Percentiles rank a stretch among this genome's conserved stretches.
phyloP scores from a whole-genome alignment of 805 yeast species.

The Lachancea lanzarotensis region DNA sequence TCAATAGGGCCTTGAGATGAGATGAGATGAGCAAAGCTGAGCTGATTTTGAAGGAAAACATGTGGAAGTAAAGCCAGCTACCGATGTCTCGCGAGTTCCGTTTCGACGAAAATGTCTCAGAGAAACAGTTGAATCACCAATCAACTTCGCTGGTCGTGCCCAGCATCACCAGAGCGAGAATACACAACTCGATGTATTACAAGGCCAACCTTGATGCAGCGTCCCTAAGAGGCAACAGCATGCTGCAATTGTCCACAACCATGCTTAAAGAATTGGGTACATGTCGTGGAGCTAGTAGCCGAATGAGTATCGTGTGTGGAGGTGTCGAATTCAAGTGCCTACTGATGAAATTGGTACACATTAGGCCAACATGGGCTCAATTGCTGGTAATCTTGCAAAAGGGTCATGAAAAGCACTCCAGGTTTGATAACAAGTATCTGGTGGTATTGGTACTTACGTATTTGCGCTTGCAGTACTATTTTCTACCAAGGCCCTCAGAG shows the following conservation, averaged over 20 bases:
- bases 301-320: slow-evolving; percentile 21
- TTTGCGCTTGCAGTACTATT: slow-evolving; percentile 38
- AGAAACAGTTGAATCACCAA: slow-evolving; percentile 28
- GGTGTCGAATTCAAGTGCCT: slow-evolving; percentile 46
- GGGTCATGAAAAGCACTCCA: slow-evolving; percentile 46
- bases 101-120: slow-evolving; percentile 26
- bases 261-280: slow-evolving; percentile 27
- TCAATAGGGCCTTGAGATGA: background rate
- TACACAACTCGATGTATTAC: slow-evolving; percentile 29
- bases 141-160: slow-evolving; percentile 32
- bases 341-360: slow-evolving; percentile 65
- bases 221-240: slow-evolving; percentile 26
- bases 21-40: background rate
- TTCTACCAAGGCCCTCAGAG: slow-evolving; percentile 6
- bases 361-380: slow-evolving; percentile 49
- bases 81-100: slow-evolving; percentile 26
- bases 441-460: slow-evolving; percentile 54
- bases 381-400: slow-evolving; percentile 33
- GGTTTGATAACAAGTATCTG: slow-evolving; percentile 54
- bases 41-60: too few species aligned
- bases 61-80: too few species aligned
- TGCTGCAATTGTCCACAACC: slow-evolving; percentile 19
- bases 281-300: slow-evolving; percentile 11
- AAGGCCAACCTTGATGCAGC: slow-evolving; percentile 23
- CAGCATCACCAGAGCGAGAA: slow-evolving; percentile 26